phyloP scores from a whole-genome alignment of 1,284 basidiomycete species.

The Exobasidium rhododendri region DNA sequence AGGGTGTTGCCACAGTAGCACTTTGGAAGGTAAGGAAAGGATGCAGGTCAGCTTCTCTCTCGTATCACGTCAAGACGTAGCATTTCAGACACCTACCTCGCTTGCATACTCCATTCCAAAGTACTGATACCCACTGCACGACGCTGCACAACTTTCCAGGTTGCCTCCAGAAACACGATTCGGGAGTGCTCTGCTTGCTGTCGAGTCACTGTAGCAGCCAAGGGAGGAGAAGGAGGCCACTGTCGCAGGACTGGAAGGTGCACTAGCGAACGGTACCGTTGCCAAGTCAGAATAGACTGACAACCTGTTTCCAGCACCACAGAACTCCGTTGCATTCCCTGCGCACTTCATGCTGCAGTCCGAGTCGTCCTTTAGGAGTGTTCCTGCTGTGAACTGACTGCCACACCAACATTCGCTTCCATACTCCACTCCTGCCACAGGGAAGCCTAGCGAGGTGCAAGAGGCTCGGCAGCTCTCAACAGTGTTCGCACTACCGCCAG shows the following conservation, averaged over 20 bases:
- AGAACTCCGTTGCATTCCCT: slow-evolving; percentile 48
- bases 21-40: neutral
- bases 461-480: slow-evolving; percentile 17
- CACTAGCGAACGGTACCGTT: slow-evolving; percentile 3
- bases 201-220: neutral
- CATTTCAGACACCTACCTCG: slow-evolving; percentile 44
- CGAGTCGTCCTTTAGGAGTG: neutral
- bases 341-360: slow-evolving; percentile 27
- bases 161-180: slow-evolving; percentile 59
- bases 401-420: slow-evolving; percentile 64
- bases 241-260: neutral
- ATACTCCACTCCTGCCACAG: slow-evolving; percentile 58
- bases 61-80: no score
- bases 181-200: slow-evolving; percentile 21
- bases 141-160: slow-evolving; percentile 64
- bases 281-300: slow-evolving; percentile 40
- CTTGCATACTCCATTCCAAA: slow-evolving; percentile 62
- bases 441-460: slow-evolving; percentile 13
- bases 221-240: neutral
- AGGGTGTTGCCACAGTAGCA: slow-evolving; percentile 52
- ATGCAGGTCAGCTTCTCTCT: neutral
- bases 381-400: slow-evolving; percentile 48
- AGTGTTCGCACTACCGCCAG: neutral
- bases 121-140: slow-evolving; percentile 65
- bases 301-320: slow-evolving; percentile 49